These are phyloP conservation scores for Melanomma pulvis-pyrius DNA, from an alignment of 495 filamentous ascomycete genomes.

Conservation along the genomic window DNA sequence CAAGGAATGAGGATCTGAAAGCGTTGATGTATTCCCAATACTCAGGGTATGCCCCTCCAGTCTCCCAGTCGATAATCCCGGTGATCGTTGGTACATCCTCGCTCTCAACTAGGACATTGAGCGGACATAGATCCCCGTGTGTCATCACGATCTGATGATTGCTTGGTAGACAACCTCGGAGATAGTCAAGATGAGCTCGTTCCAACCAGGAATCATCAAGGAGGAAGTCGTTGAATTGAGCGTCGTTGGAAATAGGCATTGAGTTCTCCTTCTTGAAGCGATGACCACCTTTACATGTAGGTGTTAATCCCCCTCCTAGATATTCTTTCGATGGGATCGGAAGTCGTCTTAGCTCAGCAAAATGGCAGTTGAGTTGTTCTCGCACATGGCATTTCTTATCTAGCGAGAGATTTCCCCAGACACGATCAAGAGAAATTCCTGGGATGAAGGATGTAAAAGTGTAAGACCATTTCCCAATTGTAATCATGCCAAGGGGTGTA, in stretches of 20 bases:
- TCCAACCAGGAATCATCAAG: slow-evolving; percentile 8
- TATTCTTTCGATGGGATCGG: slow-evolving; percentile 5
- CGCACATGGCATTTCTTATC: slow-evolving; percentile 6
- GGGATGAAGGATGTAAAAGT: slow-evolving; percentile 10
- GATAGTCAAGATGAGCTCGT: slow-evolving; percentile 8
- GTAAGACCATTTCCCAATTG: slow-evolving; percentile 4
- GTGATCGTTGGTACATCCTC: slow-evolving; percentile 1
- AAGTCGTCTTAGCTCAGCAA: slow-evolving; percentile 9
- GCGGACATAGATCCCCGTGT: slow-evolving; percentile 1
- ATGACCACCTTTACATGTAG: slow-evolving; percentile 10
- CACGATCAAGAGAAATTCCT: slow-evolving; percentile 6
- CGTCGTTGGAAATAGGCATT: slow-evolving; percentile 5
- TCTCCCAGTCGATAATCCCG: slow-evolving; percentile 1
- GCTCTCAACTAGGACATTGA: not conserved
- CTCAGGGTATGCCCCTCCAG: slow-evolving; percentile 1
- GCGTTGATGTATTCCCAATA: slow-evolving; percentile 4
- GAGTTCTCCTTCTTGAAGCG: not conserved
- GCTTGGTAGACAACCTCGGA: slow-evolving; percentile 4
- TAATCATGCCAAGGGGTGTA: slow-evolving; percentile 3
- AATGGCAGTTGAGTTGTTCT: slow-evolving; percentile 8
- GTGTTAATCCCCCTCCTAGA: slow-evolving; percentile 7
- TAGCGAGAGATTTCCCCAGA: slow-evolving; percentile 6
- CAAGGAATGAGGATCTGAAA: slow-evolving; percentile 1
- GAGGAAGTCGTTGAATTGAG: slow-evolving; percentile 12
- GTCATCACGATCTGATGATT: not conserved